Evolutionary conservation across 2,329 filamentous ascomycete genomes (phyloP), one percentile per base, ranked within the genome.

Genomic region (Cordyceps militaris): DNA sequence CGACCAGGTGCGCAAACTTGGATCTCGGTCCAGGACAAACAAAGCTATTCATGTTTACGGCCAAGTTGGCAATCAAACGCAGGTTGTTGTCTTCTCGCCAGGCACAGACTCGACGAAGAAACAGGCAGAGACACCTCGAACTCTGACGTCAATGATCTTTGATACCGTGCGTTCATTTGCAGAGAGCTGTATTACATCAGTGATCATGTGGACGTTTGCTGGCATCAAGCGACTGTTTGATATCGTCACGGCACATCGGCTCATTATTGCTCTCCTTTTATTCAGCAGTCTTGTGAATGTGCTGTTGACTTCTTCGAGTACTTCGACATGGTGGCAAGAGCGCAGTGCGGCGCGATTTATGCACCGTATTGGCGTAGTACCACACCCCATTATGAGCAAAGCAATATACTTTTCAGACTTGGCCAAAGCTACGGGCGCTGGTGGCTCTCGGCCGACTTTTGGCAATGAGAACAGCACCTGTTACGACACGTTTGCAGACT

Each of bases 371-470:
- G 93, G 93, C 10, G 85, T 97, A 8, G 81, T 82, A 3, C 90
- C 92, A 8, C 88, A 95, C 63, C 72, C 80, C 21, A 81, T 87
- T 61, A 93, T 97, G 89, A 89, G 87, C 72, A 91, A 87, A 70
- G 85, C 89, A 9, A 84, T 99, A 26, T 96, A 94, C 68, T 73
- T 97, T 57, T 79, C 79, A 53, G 93, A 97, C 69, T 77, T 97
- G 51, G 86, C 91, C 59, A 83, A 88, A 61, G 84, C 82, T 16
- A 71, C 77, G 14, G 75, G 74, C 11, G 69, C 70, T 3, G 63
- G 67, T 7, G 67, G 70, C 2, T 64, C 67, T 16, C 63, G 66
- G 14, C 60, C 67, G 2, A 60, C 60, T 3, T 74, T 74, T 66
- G 74, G 75, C 3, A 66, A 69, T 14, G 47, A 57, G n/a, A 77